Evolutionary conservation across 192 early-diverging fungal genomes (phyloP).

Genomic region (Rhizophagus clarus): DNA sequence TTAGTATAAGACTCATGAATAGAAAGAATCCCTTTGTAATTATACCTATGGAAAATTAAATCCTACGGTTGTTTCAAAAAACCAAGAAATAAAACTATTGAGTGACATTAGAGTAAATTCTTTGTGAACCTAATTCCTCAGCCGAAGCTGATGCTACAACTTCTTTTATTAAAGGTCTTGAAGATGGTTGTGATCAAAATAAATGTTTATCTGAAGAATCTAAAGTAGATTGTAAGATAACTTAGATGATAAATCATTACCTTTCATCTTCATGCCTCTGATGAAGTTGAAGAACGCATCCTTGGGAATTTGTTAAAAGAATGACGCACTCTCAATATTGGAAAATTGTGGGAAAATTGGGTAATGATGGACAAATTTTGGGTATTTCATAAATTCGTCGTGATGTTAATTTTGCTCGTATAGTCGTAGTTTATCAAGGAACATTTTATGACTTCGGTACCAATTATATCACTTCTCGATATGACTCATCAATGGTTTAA

Average conservation of each 20-base stretch:
- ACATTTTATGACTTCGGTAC: constrained; percentile 15
- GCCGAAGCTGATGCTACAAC: too few species aligned
- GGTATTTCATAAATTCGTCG: too few species aligned
- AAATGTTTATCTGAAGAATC: too few species aligned
- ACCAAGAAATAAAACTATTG: not conserved
- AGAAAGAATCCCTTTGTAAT: not conserved
- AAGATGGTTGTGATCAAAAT: not conserved
- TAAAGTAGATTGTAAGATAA: not conserved
- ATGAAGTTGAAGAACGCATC: constrained; percentile 21
- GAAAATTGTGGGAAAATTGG: too few species aligned
- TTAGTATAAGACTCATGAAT: not conserved
- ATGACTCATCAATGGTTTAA: constrained; percentile 30
- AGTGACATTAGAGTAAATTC: not conserved
- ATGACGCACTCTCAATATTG: too few species aligned
- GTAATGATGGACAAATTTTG: too few species aligned
- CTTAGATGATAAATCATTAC: not conserved
- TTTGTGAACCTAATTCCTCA: not conserved
- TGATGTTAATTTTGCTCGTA: constrained; percentile 36
- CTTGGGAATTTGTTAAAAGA: too few species aligned
- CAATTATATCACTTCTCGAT: constrained; percentile 21
- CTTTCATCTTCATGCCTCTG: not conserved
- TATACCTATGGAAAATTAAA: constrained; percentile 24
- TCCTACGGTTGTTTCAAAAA: constrained; percentile 4
- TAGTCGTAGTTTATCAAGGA: constrained; percentile 14
- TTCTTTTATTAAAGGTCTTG: too few species aligned